A percentile compares a stretch with the other conserved stretches of the same genome.
These are phyloP conservation scores for Gaultheria prostrata DNA, from an alignment of 148 eudicot species.

Conservation along the genomic window DNA sequence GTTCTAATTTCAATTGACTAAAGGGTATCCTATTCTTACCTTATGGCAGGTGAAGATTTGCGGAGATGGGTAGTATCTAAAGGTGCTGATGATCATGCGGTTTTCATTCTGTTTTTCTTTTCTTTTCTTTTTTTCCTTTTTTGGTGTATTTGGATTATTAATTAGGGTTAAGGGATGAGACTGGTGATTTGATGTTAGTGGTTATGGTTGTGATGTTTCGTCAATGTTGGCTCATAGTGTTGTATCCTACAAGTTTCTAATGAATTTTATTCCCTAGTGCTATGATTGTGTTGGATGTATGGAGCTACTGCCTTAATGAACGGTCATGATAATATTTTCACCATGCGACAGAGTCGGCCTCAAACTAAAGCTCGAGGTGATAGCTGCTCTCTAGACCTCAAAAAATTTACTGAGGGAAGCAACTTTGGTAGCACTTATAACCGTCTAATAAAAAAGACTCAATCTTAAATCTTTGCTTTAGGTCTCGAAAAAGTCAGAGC, in stretches of 20 bases:
- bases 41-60: not conserved
- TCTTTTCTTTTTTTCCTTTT: not conserved
- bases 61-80: too few relatives aligned
- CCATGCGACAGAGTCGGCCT: too few relatives aligned
- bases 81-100: not conserved
- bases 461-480: too few relatives aligned
- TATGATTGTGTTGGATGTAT: not conserved
- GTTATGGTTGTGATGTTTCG: not conserved
- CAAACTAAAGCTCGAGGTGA: too few relatives aligned
- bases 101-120: not conserved
- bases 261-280: not conserved
- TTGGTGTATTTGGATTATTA: not conserved
- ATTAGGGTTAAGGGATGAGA: not conserved
- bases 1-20: not conserved
- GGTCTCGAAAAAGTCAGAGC: too few relatives aligned
- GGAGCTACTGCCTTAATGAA: not conserved
- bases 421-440: too few relatives aligned
- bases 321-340: too few relatives aligned
- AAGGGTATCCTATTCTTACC: not conserved
- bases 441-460: too few relatives aligned
- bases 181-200: not conserved
- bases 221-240: not conserved
- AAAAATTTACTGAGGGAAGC: too few relatives aligned
- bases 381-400: too few relatives aligned
- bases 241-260: not conserved